Evolutionary conservation across 2,329 filamentous ascomycete genomes (phyloP).

Genomic region (Aspergillus costaricaensis): DNA sequence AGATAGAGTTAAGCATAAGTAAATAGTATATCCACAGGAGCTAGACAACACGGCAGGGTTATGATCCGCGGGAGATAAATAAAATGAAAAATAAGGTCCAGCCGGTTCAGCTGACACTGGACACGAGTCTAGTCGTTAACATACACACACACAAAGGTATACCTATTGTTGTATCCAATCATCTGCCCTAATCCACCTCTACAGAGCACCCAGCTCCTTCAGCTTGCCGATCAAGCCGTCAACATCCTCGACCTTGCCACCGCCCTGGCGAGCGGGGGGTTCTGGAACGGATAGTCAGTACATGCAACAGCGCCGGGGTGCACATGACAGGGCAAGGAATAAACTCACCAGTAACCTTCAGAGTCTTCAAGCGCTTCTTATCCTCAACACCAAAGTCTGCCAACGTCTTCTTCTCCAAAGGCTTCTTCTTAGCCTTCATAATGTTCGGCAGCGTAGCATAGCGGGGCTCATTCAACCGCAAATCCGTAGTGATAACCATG

Average conservation of each 20-base stretch:
- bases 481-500: slow-evolving; percentile 91
- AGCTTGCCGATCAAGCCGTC: slow-evolving; percentile 91
- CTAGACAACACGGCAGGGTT: neutral
- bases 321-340: neutral
- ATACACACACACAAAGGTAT: slow-evolving; percentile 10
- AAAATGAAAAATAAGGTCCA: neutral
- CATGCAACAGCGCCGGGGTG: neutral
- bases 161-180: neutral
- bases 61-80: neutral
- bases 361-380: slow-evolving; percentile 75
- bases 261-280: slow-evolving; percentile 82
- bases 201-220: slow-evolving; percentile 93
- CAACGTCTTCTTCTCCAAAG: slow-evolving; percentile 86
- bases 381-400: slow-evolving; percentile 77
- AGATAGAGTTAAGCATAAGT: neutral
- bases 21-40: neutral
- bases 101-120: neutral
- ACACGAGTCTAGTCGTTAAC: slow-evolving; percentile 19
- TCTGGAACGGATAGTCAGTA: slow-evolving; percentile 54
- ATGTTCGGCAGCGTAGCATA: slow-evolving; percentile 97
- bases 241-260: slow-evolving; percentile 96
- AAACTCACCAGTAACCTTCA: slow-evolving; percentile 79
- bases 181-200: slow-evolving; percentile 27
- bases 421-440: slow-evolving; percentile 99
- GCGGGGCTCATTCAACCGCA: slow-evolving; percentile 90